phyloP scores from a whole-genome alignment of 2,329 filamentous ascomycete genomes.

The Madurella fahalii region DNA sequence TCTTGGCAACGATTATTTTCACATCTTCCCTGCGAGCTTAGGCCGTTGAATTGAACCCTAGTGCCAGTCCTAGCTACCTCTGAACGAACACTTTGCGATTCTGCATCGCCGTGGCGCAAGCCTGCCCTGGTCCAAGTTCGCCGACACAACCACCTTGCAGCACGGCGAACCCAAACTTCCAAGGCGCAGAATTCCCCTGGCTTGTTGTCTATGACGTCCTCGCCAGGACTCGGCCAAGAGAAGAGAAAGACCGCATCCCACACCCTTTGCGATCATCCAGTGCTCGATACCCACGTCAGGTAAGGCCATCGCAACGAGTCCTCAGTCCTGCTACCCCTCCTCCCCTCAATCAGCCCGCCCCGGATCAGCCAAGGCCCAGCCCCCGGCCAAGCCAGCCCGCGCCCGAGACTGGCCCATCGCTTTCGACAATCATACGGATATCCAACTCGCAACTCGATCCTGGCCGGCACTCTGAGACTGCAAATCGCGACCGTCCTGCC shows the following conservation, averaged over 20 bases:
- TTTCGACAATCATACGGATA: constrained; percentile 18
- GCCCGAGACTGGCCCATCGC: constrained; percentile 11
- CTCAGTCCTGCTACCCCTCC: constrained; percentile 4
- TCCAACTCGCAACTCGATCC: background rate
- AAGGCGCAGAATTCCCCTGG: constrained; percentile 2
- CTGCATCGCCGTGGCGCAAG: background rate
- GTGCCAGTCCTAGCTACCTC: background rate
- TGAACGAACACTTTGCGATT: background rate
- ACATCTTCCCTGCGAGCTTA: background rate
- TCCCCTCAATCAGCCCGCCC: constrained; percentile 4
- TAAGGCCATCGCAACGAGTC: constrained; percentile 2
- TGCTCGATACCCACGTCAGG: constrained; percentile 1
- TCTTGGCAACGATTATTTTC: background rate
- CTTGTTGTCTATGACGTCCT: constrained; percentile 19
- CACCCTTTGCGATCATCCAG: background rate
- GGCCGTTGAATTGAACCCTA: constrained; percentile 1
- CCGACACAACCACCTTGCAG: constrained; percentile 2
- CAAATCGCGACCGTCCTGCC: background rate
- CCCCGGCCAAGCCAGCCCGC: constrained; percentile 7
- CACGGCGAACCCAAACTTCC: background rate
- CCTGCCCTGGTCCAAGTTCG: constrained; percentile 4
- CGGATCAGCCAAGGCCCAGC: constrained; percentile 7
- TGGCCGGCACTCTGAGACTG: background rate
- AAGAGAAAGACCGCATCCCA: background rate
- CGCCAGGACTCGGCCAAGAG: constrained; percentile 4